These are phyloP conservation scores for Boechera retrofracta DNA, from an alignment of 345 rosid species.

Conservation along the genomic window DNA sequence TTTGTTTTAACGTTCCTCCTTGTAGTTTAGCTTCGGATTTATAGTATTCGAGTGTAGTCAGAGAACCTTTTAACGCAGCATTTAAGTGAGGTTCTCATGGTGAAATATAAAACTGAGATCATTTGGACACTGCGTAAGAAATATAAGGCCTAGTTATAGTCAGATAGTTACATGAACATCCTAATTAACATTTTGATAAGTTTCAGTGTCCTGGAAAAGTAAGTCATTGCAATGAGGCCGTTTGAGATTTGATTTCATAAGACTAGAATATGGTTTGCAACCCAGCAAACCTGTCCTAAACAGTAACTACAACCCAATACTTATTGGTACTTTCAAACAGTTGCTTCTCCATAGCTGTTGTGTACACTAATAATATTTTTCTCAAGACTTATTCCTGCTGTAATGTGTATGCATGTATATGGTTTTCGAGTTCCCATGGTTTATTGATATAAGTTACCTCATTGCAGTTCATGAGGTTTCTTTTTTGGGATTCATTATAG, in stretches of 20 bases:
- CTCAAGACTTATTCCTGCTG: neutral
- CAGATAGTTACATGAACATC: neutral
- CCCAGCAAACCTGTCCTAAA: neutral
- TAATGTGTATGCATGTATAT: neutral
- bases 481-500: neutral
- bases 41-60: slow-evolving; percentile 6
- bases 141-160: neutral
- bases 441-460: neutral
- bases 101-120: neutral
- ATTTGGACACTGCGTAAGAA: neutral
- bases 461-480: neutral
- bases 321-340: too few species aligned
- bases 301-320: neutral
- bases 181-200: neutral
- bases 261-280: neutral
- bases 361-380: neutral
- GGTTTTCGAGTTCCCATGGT: neutral
- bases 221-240: neutral
- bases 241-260: neutral
- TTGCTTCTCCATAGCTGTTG: neutral
- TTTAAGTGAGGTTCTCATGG: neutral
- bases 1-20: neutral
- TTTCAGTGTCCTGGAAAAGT: neutral
- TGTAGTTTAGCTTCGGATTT: neutral
- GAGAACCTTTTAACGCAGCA: neutral